Conservation (phyloP, 352 stramenopile genomes). For the Elongisporangium undulatum region DNA sequence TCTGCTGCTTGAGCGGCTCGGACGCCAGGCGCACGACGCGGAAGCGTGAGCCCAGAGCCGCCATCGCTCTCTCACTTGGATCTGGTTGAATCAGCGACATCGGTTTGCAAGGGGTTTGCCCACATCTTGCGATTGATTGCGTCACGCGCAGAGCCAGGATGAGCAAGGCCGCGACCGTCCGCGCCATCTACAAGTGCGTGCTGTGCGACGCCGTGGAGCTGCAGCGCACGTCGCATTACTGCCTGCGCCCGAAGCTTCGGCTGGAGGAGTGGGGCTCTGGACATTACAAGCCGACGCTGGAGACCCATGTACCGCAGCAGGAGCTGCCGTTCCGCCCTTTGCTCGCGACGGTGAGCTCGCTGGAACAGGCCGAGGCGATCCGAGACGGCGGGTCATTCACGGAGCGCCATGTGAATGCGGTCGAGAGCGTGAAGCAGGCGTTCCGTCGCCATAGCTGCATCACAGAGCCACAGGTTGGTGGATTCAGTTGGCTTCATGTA, state of each 20-base stretch:
- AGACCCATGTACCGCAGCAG: background rate
- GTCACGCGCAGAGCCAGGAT: conserved; percentile 13
- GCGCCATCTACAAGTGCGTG: conserved; percentile 65
- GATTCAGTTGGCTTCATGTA: background rate
- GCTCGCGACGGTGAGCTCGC: conserved; percentile 24
- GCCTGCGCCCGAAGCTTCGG: conserved; percentile 40
- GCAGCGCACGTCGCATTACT: conserved; percentile 53
- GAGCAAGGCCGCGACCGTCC: conserved; percentile 31
- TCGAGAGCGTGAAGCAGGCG: conserved; percentile 26
- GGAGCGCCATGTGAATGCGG: conserved; percentile 21
- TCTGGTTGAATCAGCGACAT: background rate
- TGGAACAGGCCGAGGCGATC: conserved; percentile 39
- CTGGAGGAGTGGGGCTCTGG: conserved; percentile 67
- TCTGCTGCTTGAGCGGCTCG: conserved; percentile 52
- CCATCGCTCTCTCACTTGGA: background rate
- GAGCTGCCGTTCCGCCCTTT: conserved; percentile 6
- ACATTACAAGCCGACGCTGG: conserved; percentile 22
- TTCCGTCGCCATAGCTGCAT: conserved; percentile 43
- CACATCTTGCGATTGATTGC: background rate
- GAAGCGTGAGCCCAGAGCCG: conserved; percentile 16
- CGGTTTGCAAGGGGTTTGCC: background rate
- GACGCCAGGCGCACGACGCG: conserved; percentile 44
- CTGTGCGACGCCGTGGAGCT: conserved; percentile 55
- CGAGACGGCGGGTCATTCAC: conserved; percentile 21
- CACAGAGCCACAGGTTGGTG: conserved; percentile 31